Evolutionary conservation across 2,329 filamentous ascomycete species (phyloP), one percentile per base, ranked within the genome.

Genomic region (Westerdykella aurantiaca): DNA sequence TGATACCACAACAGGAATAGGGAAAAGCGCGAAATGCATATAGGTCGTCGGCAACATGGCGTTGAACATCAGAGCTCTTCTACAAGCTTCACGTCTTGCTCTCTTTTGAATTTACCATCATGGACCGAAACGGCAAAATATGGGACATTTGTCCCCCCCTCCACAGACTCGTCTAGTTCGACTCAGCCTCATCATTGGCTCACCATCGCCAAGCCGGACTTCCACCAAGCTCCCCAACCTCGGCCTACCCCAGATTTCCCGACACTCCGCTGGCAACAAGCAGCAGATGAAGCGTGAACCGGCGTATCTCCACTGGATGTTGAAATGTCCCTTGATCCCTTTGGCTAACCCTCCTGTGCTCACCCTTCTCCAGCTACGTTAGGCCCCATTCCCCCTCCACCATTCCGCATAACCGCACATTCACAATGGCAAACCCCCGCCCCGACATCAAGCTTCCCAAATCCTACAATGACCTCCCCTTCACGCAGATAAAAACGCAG

Each of bases 401-500:
- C 38, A 9, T 4, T 22, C 22, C 34, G 16, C 22, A 2, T 23
- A 5, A n/a, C 33, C n/a, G 16, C 7, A 12, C 9, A 35, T 39
- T 39, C 53, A 59, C 46, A 51, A 53, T 46, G 58, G 51, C 34
- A 29, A 50, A 48, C 52, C 48, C 52, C 17, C 48, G 42, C 37
- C 16, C 43, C 25, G 35, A 44, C 12, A 48, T 60, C 44, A 17
- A 40, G 3, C 56, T 70, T 6, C 71, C 70, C 1, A 33, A 38
- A 14, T 66, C 61, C 48, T 75, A 75, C 60, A 54, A 64, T 42
- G 48, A 60, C 42, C 57, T 71, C 5, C 63, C 61, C 9, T 71
- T 61, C 49, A 67, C 55, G 16, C 55, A 72, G 33, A 73, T 75
- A 49, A 63, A 55, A 38, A 63, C 72, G 6, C 57, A 60, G 21